Evolutionary conservation across 2,329 filamentous ascomycete genomes (phyloP), one percentile per base, ranked within the genome.

Genomic region (Penicillium aurantiogriseum): DNA sequence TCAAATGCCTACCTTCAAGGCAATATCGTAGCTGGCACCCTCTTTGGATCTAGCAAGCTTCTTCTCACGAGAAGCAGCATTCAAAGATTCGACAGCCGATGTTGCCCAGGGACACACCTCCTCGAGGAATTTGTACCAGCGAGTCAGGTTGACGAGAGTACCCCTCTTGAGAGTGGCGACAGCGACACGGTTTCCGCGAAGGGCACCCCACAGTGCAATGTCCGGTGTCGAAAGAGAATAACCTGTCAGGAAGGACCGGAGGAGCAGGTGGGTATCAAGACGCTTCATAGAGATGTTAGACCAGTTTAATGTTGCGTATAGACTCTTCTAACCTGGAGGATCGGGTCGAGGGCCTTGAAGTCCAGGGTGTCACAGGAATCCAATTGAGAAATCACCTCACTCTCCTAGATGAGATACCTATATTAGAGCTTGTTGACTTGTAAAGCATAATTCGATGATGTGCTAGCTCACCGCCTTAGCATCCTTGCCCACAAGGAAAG

Each of bases 121-220:
- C 75, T 96, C 91, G 65, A 97, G 81, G 73, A 89, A 96, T 68
- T 81, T 84, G 77, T 92, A 96, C 93, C 93, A 97, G 64, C 93
- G 85, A 52, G 85, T 85, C 59, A 96, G 75, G 74, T 94, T 96
- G 59, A 83, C 80, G 66, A 93, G 85, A 33, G 85, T 79, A 43
- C 88, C 89, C 76, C 90, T 90, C 77, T 90, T 89, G 67, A 96
- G 82, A 66, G 90, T 90, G 4, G 90, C 86, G 64, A 89, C 83
- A 19, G 90, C 89, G 19, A 92, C 90, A 61, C 90, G 88, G 79
- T 96, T 97, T 67, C 85, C 87, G 57, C 90, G 88, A 54, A 97
- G 83, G 4, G 89, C 86, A 67, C 88, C 85, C 91, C 91, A 97
- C 63, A 96, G 83, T 69, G 88, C 88, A 62, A 87, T 84, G 74